phyloP scores from a whole-genome alignment of 805 yeast genomes.

The Candida khao-thaluensis region DNA sequence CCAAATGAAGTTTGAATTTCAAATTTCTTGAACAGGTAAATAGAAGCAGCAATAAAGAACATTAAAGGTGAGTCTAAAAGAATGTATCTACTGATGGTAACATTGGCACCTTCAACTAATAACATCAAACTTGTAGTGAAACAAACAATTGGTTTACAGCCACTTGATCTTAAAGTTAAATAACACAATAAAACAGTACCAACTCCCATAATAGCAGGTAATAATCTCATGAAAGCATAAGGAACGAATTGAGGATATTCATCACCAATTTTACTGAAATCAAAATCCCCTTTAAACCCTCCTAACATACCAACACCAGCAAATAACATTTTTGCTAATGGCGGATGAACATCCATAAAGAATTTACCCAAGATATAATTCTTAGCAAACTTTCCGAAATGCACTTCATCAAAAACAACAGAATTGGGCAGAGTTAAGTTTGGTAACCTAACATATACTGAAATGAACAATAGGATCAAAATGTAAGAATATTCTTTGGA shows the following conservation, averaged over 20 bases:
- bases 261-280: slow-evolving; percentile 65
- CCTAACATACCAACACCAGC: slow-evolving; percentile 68
- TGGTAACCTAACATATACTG: slow-evolving; percentile 60
- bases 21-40: slow-evolving; percentile 62
- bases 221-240: slow-evolving; percentile 64
- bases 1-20: slow-evolving; percentile 65
- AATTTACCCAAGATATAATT: slow-evolving; percentile 66
- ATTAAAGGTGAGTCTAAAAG: slow-evolving; percentile 73
- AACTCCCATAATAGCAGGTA: slow-evolving; percentile 67
- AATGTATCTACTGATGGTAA: slow-evolving; percentile 73
- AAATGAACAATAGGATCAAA: slow-evolving; percentile 44
- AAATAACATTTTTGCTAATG: slow-evolving; percentile 71
- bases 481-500: slow-evolving; percentile 24
- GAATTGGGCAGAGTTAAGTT: slow-evolving; percentile 67
- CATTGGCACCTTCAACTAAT: slow-evolving; percentile 64
- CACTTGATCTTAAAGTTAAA: slow-evolving; percentile 68
- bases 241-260: slow-evolving; percentile 59
- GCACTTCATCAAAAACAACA: slow-evolving; percentile 91
- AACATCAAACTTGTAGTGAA: slow-evolving; percentile 55
- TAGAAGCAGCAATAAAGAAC: slow-evolving; percentile 72
- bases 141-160: slow-evolving; percentile 65
- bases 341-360: slow-evolving; percentile 80
- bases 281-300: slow-evolving; percentile 72
- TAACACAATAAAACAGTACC: slow-evolving; percentile 65
- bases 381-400: slow-evolving; percentile 94